Evolutionary conservation across 306 rosid species (phyloP), one percentile per base, ranked within the genome.

Genomic region (Pterocarpus santalinus): DNA sequence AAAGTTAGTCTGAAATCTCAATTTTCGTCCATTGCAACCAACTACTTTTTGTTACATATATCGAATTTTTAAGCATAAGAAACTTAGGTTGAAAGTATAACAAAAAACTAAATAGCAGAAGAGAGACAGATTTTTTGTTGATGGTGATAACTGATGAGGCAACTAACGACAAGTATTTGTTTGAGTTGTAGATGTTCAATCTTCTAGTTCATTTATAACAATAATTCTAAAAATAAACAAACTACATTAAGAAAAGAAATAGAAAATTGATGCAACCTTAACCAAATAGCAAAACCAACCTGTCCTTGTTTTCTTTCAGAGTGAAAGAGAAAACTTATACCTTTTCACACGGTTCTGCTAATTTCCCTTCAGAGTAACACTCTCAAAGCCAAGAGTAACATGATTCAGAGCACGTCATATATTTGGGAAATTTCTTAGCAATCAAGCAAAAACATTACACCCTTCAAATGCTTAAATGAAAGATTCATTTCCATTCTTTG

Each of bases 241-340:
- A 55, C 35, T 35, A 57, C 71, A 34, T 28, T 3, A 49, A 75
- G 14, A 43, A 66, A 41, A 12, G 47, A 76, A 85, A 87, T 76
- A 2, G 53, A 82, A 79, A 79, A 70, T 69, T 33, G 84, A 87
- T 79, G 34, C 73, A 65, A 76, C 57, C 74, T 46, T 73, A 84
- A 79, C 83, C 41, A 76, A 63, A 53, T 43, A 84, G 69, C 67
- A 81, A 71, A 75, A 32, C 84, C 78, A 89, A 72, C 69, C 69
- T 63, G 80, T 41, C n/a, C 33, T 63, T 51, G 53, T 10, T 47
- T 9, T 47, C n/a, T 56, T 10, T 10, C 38, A 33, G 69, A 64
- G 30, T 28, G 52, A 51, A 72, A 81, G 8, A 72, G 13, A n/a
- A 47, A 36, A 17, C 17, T 14, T 32, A 51, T 16, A n/a, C 34